Evolutionary conservation across 2,329 filamentous ascomycete species (phyloP).

Genomic region (Phialophora chinensis): DNA sequence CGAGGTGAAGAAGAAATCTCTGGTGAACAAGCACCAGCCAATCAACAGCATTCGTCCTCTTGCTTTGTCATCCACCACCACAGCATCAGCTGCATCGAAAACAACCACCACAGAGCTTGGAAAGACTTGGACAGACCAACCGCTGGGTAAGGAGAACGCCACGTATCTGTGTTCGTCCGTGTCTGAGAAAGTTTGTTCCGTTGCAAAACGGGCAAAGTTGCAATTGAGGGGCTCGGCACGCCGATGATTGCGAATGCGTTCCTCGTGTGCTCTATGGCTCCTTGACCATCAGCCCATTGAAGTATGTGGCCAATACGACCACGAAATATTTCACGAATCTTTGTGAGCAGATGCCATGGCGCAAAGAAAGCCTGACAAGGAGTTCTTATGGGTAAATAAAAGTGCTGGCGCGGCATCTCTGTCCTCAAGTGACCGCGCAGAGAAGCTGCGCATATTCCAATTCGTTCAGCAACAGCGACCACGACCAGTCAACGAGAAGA

Average conservation of each 20-base stretch:
- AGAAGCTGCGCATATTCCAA: conserved; percentile 25
- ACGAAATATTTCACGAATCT: not conserved
- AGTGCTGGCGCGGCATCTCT: conserved; percentile 12
- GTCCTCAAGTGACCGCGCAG: conserved; percentile 20
- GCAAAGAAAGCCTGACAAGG: not conserved
- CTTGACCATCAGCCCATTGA: not conserved
- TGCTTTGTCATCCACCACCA: not conserved
- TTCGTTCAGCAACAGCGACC: conserved; percentile 26
- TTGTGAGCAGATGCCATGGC: not conserved
- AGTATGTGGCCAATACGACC: not conserved
- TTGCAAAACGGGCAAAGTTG: not conserved
- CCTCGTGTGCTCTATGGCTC: not conserved
- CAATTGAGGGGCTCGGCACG: not conserved
- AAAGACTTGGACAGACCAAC: not conserved
- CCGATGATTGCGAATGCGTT: not conserved
- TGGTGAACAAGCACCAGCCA: not conserved
- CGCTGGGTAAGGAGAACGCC: not conserved
- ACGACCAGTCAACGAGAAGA: conserved; percentile 5
- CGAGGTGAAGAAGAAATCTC: not conserved
- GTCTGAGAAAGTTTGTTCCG: not conserved
- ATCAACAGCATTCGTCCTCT: not conserved
- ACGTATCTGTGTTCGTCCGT: not conserved
- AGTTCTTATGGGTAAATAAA: conserved; percentile 30
- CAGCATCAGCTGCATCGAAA: not conserved
- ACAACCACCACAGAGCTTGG: not conserved